A percentile compares a stretch with the other conserved stretches of the same genome.
Evolutionary conservation across 345 rosid genomes (phyloP).

Genomic region (Turnera subulata): DNA sequence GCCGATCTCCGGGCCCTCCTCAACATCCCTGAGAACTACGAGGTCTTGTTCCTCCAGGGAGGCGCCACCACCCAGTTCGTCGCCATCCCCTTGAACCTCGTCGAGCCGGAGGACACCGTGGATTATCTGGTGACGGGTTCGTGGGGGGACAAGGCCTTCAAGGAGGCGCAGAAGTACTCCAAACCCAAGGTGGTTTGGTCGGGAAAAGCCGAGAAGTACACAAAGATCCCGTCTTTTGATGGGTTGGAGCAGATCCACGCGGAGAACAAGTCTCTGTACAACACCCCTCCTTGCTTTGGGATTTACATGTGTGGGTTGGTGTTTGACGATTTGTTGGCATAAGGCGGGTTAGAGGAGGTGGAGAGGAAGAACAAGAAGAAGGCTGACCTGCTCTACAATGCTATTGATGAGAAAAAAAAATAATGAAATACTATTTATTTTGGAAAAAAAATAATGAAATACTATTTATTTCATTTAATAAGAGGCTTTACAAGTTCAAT

Average conservation of each 20-base stretch:
- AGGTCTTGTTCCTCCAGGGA: slow-evolving; percentile 88
- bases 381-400: too few species aligned
- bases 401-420: too few species aligned
- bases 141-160: slow-evolving; percentile 88
- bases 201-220: slow-evolving; percentile 83
- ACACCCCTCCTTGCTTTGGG: too few species aligned
- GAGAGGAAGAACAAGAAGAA: too few species aligned
- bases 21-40: slow-evolving; percentile 53
- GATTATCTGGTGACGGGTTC: slow-evolving; percentile 92
- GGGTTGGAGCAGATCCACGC: slow-evolving; percentile 52
- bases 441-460: too few species aligned
- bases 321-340: too few species aligned
- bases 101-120: slow-evolving; percentile 51
- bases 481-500: too few species aligned
- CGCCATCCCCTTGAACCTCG: slow-evolving; percentile 70
- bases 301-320: too few species aligned
- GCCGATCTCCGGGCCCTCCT: slow-evolving; percentile 74
- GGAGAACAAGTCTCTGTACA: too few species aligned
- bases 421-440: too few species aligned
- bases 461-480: too few species aligned
- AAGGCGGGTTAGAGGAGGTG: too few species aligned
- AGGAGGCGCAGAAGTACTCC: slow-evolving; percentile 76
- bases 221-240: slow-evolving; percentile 56
- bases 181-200: slow-evolving; percentile 75
- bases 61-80: slow-evolving; percentile 97